phyloP scores from a whole-genome alignment of 306 rosid species.

The Styphnolobium japonicum region DNA sequence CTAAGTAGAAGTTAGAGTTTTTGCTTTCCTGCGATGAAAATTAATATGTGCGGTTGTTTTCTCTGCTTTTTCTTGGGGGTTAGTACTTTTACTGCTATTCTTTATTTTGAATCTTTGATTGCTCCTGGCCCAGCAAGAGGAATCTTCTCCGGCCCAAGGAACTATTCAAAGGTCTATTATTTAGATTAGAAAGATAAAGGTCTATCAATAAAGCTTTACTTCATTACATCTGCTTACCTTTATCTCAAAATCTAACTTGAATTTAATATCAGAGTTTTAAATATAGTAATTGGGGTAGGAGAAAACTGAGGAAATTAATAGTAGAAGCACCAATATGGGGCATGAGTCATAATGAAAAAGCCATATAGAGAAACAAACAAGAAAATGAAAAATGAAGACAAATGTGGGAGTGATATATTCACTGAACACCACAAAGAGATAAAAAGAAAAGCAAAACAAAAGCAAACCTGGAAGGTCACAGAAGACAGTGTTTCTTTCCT shows the following conservation, averaged over 20 bases:
- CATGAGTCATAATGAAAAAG: background rate
- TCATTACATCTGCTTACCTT: background rate
- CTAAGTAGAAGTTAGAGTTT: background rate
- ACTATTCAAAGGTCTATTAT: conserved; percentile 9
- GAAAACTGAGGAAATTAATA: background rate
- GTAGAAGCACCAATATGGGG: background rate
- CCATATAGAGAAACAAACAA: background rate
- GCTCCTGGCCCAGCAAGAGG: conserved; percentile 29
- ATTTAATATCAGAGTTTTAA: background rate
- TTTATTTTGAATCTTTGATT: conserved; percentile 28
- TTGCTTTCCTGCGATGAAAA: background rate
- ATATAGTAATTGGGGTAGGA: background rate
- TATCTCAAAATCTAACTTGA: background rate
- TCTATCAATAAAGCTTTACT: background rate
- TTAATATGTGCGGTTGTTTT: background rate
- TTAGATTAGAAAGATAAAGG: background rate
- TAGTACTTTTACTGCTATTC: background rate
- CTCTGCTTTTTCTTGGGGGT: background rate
- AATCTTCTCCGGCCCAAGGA: conserved; percentile 12
- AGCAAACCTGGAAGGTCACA: conserved; percentile 68
- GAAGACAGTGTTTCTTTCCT: conserved; percentile 44
- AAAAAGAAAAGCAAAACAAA: background rate
- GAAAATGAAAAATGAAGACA: conserved; percentile 17
- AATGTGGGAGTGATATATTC: background rate
- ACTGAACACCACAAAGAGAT: background rate